Base-by-base conservation (phyloP, 2,329 filamentous ascomycete genomes). In the Aspergillaceae sp. region DNA sequence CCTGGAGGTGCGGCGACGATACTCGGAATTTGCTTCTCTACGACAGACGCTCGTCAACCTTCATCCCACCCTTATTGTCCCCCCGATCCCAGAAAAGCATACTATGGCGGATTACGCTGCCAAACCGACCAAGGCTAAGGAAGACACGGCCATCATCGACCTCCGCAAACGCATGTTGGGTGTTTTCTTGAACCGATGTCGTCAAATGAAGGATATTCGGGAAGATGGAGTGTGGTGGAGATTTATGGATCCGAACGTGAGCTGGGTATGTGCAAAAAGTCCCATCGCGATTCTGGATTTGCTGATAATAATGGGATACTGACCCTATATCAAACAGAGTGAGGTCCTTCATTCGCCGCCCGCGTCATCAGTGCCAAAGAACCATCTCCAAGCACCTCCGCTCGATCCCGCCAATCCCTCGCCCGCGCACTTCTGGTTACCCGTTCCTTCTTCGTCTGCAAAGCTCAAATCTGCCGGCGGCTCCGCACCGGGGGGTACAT, bases 21-120 rank as follows among this genome's bases (percentile, higher is more conserved):
- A 98, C 68, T 98, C 92, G 1, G 92, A 98, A 67, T 98, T 98
- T 61, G 86, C 87, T 33, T 95, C 91, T 10, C 73, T 98, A 47
- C 81, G 92, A 59, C 84, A 89, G 58, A 91, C 91, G 2, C 78
- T 98, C 29, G 89, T 90, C 41, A 86, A 86, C 57, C 78, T 98
- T 51, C 94, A 98, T 63, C 92, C 94, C 5, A 98, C 92, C 0
- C 77, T 98, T 37, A 86, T 98, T 58, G 86, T 98, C 44, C 94
- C 92, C 5, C 92, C 92, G 3, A 98, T 98, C 59, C 92, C 92
- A 26, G 94, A 98, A 71, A 98, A 98, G 69, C 92, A 98, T 67
- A 92, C 89, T 40, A 94, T 98, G 85, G 91, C 91, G 50, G 92
- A 98, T 66, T 98, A 98, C 63, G 92, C 92, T 10, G 90, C 94